Evolutionary conservation across 1,139 yeast species (phyloP), one percentile per base, ranked within the genome.

Genomic region (Diutina rugosa): DNA sequence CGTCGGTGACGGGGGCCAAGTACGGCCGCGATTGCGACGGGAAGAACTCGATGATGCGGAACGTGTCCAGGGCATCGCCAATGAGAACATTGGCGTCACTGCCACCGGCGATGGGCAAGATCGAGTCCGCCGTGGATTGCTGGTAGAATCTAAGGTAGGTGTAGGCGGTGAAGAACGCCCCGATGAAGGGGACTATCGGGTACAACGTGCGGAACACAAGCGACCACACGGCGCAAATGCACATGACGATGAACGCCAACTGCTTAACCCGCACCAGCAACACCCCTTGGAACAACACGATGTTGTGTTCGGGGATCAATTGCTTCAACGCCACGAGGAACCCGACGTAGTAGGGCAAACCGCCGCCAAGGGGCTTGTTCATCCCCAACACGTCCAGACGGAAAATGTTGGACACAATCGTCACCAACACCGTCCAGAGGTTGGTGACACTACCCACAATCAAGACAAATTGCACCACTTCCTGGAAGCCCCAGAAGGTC

Each of bases 1-100:
- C 71, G 57, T 82, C 74, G 59, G 87, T 82, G 0, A 84, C 65
- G 1, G 81, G 80, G 4, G 76, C 71, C 55, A 90, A 69, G 49
- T 78, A 65, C 0, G 84, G 82, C 58, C 82, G 78, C 3, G 78
- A 58, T 1, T 76, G 64, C 48, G 73, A 78, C 1, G 96, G 96
- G 79, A 88, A 89, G 68, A 91, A 89, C 63, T 88, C 87, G 49
- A 85, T 84, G 61, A 90, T 74, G 57, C 88, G 84, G 74, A 91
- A 91, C 0, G 95, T 87, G 63, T 90, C 97, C 0, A 95, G 85
- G 0, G 97, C 96, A 68, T 90, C 97, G 51, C 97, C 97, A 46
- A 78, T 70, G 35, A 82, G 68, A 29, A 74, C 68, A 16, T 74
- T 66, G 1, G 65, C 57, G 35, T 51, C 54, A 7, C 21, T n/a